phyloP scores from a whole-genome alignment of 371 early-diverging fungal genomes.

The Mortierella sp. region DNA sequence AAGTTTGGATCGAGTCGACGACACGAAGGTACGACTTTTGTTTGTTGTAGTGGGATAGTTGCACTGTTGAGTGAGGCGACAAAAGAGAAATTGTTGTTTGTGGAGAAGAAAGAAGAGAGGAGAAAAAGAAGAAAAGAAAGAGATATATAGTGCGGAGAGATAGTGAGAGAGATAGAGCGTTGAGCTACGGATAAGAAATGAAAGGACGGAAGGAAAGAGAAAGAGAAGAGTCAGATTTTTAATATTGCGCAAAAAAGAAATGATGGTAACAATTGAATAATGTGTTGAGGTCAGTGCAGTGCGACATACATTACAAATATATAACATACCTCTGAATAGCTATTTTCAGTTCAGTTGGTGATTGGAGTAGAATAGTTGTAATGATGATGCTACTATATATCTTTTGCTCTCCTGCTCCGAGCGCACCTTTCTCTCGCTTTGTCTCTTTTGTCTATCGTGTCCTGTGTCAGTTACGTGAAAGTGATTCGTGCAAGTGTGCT shows the following conservation, averaged over 20 bases:
- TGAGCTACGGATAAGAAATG: neutral
- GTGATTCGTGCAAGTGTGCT: too few species aligned
- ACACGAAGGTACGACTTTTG: neutral
- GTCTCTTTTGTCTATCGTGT: too few species aligned
- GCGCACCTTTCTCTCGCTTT: too few species aligned
- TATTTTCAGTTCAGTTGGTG: neutral
- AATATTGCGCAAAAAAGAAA: neutral
- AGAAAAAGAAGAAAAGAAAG: neutral
- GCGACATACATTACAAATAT: neutral
- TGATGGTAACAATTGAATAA: neutral
- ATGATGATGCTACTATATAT: too few species aligned
- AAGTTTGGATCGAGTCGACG: neutral
- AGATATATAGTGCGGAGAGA: neutral
- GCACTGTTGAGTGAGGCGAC: neutral
- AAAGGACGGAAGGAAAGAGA: neutral
- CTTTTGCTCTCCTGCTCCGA: too few species aligned
- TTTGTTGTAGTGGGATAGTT: too few species aligned
- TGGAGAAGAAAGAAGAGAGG: neutral
- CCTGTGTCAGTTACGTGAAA: too few species aligned
- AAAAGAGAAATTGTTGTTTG: neutral
- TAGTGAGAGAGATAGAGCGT: constrained; percentile 10
- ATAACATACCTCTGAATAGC: neutral
- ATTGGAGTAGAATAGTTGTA: neutral
- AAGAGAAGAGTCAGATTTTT: neutral
- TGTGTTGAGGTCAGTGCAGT: constrained; percentile 8